phyloP scores from a whole-genome alignment of 331 rosid species.

The Erythrophleum ivorense region DNA sequence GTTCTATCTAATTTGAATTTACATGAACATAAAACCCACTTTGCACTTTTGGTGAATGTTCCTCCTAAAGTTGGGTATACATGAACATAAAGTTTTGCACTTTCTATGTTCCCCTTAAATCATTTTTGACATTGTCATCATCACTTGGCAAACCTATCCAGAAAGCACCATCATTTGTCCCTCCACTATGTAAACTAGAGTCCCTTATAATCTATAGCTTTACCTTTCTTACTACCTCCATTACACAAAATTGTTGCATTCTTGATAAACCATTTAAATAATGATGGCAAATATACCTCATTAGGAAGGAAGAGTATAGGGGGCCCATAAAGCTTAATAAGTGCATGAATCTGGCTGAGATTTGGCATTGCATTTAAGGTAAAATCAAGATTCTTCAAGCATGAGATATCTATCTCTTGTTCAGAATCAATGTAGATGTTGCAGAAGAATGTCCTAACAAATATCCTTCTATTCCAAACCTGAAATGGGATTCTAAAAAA shows the following conservation, averaged over 20 bases:
- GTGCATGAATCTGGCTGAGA: conserved; percentile 73
- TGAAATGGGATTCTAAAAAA: conserved; percentile 48
- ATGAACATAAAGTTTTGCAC: conserved; percentile 88
- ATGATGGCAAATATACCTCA: conserved; percentile 81
- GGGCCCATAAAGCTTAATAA: conserved; percentile 86
- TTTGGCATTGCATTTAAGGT: conserved; percentile 75
- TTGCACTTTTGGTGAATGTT: conserved; percentile 85
- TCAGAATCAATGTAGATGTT: conserved; percentile 51
- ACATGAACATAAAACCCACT: conserved; percentile 95
- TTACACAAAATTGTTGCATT: conserved; percentile 72
- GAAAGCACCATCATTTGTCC: conserved; percentile 65
- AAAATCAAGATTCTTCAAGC: conserved; percentile 73
- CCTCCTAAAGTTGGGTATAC: conserved; percentile 92
- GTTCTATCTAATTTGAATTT: too few species aligned
- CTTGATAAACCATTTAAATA: conserved; percentile 91
- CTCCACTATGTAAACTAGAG: conserved; percentile 77
- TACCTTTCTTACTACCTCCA: conserved; percentile 53
- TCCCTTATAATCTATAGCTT: conserved; percentile 62
- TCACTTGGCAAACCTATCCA: conserved; percentile 89
- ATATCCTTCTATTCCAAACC: conserved; percentile 78
- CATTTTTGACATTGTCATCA: conserved; percentile 44
- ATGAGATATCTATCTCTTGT: conserved; percentile 53
- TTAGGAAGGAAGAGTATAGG: conserved; percentile 89
- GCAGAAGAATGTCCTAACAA: conserved; percentile 83
- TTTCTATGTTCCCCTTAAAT: conserved; percentile 72